A percentile compares a stretch with the other conserved stretches of the same genome.
Conservation (phyloP, 352 stramenopile genomes). For the Phytophthora sansomeana region DNA sequence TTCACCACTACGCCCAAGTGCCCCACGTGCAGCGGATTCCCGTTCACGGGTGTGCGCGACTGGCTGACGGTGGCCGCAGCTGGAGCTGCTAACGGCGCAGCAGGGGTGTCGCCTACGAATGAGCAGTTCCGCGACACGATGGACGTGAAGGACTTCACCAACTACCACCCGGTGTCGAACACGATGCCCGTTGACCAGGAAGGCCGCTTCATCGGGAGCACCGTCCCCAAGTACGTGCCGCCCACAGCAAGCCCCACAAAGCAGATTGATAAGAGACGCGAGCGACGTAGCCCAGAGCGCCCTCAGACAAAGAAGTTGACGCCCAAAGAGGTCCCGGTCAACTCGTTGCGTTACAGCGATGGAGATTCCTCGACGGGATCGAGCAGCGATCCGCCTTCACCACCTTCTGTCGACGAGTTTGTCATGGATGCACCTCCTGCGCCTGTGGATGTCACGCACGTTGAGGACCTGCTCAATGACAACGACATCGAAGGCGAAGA, state of each 20-base stretch:
- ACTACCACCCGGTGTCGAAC: slow-evolving; percentile 57
- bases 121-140: slow-evolving; percentile 71
- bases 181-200: slow-evolving; percentile 70
- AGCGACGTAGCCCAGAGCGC: slow-evolving; percentile 18
- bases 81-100: not conserved
- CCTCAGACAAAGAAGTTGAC: slow-evolving; percentile 20
- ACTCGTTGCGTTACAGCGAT: slow-evolving; percentile 36
- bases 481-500: slow-evolving; percentile 38
- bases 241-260: slow-evolving; percentile 20
- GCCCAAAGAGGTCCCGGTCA: slow-evolving; percentile 28
- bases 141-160: slow-evolving; percentile 82
- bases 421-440: slow-evolving; percentile 28
- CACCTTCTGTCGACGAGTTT: slow-evolving; percentile 39
- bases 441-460: not conserved
- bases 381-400: slow-evolving; percentile 36
- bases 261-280: slow-evolving; percentile 6
- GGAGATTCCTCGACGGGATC: slow-evolving; percentile 35
- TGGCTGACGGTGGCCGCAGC: slow-evolving; percentile 59
- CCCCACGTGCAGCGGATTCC: slow-evolving; percentile 74
- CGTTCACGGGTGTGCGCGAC: slow-evolving; percentile 81
- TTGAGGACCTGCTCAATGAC: slow-evolving; percentile 21
- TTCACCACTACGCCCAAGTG: slow-evolving; percentile 86
- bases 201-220: slow-evolving; percentile 60
- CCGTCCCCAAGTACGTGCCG: slow-evolving; percentile 19
- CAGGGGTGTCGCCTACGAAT: slow-evolving; percentile 29